These are phyloP conservation scores for Podaxis pistillaris DNA, from an alignment of 768 basidiomycete species.

Conservation along the genomic window DNA sequence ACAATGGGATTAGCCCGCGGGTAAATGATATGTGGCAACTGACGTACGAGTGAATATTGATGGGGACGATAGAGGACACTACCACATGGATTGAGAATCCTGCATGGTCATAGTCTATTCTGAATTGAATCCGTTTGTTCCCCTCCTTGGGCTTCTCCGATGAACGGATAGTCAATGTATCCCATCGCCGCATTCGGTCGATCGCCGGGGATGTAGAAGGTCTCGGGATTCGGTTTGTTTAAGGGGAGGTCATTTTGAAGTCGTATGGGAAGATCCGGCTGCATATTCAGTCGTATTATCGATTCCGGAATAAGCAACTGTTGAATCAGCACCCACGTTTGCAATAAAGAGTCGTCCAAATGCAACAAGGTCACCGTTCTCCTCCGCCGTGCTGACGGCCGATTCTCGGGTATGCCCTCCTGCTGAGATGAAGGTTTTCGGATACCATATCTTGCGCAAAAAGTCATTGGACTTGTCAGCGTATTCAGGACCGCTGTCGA, in stretches of 20 bases:
- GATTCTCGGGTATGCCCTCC: conserved; percentile 48
- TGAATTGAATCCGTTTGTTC: background rate
- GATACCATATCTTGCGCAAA: background rate
- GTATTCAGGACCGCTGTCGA: conserved; percentile 16
- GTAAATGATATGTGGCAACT: too few species aligned
- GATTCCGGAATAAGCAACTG: background rate
- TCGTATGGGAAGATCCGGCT: conserved; percentile 28
- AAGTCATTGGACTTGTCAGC: conserved; percentile 35
- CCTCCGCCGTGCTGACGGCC: conserved; percentile 36
- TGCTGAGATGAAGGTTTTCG: conserved; percentile 44
- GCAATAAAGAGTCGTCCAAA: conserved; percentile 30
- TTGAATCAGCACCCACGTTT: conserved; percentile 25
- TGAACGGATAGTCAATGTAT: conserved; percentile 30
- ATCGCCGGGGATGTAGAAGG: conserved; percentile 37
- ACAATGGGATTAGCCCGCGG: too few species aligned
- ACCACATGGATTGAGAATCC: too few species aligned
- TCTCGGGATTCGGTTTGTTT: conserved; percentile 30
- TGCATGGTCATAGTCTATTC: background rate
- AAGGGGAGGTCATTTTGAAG: conserved; percentile 34
- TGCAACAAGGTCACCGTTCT: conserved; percentile 25
- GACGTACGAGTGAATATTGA: too few species aligned
- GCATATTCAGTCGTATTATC: background rate
- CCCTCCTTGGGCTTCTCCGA: conserved; percentile 7
- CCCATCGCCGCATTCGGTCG: conserved; percentile 19
- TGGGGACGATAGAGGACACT: too few species aligned